Conservation (phyloP, 768 basidiomycete genomes). For the Collybia nuda region DNA sequence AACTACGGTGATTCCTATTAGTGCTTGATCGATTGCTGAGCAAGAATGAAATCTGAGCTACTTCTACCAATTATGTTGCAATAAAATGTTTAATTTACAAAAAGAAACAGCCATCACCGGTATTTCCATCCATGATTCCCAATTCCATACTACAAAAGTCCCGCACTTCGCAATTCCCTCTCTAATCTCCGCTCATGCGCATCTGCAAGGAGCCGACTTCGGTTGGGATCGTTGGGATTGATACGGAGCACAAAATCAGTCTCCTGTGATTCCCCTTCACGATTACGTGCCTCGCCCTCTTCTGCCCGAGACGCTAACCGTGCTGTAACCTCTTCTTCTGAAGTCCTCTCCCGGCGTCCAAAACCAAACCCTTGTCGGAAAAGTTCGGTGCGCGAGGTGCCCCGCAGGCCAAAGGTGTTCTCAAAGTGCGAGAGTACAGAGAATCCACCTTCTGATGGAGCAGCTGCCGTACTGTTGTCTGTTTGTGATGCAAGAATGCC, state of each 20-base stretch:
- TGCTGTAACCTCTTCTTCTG: conserved; percentile 24
- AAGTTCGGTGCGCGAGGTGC: conserved; percentile 37
- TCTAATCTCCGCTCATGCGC: conserved; percentile 58
- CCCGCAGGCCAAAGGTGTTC: conserved; percentile 36
- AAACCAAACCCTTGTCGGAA: conserved; percentile 48
- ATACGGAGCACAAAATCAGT: conserved; percentile 39
- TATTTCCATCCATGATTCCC: neutral
- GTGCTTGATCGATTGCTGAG: neutral
- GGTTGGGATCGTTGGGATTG: conserved; percentile 40
- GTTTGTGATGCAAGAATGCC: conserved; percentile 65
- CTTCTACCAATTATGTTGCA: neutral
- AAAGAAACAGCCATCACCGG: neutral
- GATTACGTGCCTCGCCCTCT: conserved; percentile 20
- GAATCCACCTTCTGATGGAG: conserved; percentile 5
- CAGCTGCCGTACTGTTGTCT: conserved; percentile 21
- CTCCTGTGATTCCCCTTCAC: conserved; percentile 25
- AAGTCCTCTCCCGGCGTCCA: conserved; percentile 18
- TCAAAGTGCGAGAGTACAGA: conserved; percentile 37
- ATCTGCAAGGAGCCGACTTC: conserved; percentile 39
- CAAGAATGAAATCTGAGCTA: neutral
- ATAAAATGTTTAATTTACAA: neutral
- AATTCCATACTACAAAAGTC: conserved; percentile 45
- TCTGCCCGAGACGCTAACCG: conserved; percentile 25
- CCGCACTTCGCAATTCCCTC: conserved; percentile 60
- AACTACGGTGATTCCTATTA: neutral